phyloP scores from a whole-genome alignment of 305 asterid genomes.

The Ruellia speciosa region DNA sequence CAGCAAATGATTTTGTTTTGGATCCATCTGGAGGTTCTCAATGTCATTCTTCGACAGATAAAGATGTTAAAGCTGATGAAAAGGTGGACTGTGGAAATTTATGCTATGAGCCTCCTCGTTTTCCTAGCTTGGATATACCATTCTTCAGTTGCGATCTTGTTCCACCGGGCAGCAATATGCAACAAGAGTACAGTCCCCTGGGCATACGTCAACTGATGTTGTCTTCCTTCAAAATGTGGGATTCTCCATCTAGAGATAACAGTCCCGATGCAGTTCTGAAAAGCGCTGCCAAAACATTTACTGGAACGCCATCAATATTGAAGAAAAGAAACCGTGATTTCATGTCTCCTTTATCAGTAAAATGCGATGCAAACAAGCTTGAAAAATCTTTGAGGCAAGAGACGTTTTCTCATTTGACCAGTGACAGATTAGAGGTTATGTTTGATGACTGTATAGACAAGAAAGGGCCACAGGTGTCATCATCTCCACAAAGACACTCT shows the following conservation, averaged over 20 bases:
- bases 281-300: conserved; percentile 85
- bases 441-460: conserved; percentile 48
- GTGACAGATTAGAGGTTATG: conserved; percentile 59
- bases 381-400: conserved; percentile 42
- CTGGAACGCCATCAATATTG: conserved; percentile 81
- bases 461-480: conserved; percentile 19
- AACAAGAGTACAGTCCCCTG: conserved; percentile 93
- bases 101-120: conserved; percentile 95
- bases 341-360: conserved; percentile 86
- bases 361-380: conserved; percentile 70
- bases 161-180: conserved; percentile 66
- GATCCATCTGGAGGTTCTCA: conserved; percentile 35
- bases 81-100: conserved; percentile 57
- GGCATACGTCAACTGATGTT: conserved; percentile 93
- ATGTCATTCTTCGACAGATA: conserved; percentile 28
- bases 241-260: conserved; percentile 68
- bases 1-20: conserved; percentile 48
- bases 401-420: conserved; percentile 40
- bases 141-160: conserved; percentile 88
- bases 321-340: conserved; percentile 91
- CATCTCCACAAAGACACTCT: conserved; percentile 25
- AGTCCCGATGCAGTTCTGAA: conserved; percentile 81
- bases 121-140: conserved; percentile 90
- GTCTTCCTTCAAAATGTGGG: conserved; percentile 78
- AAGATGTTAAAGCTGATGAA: conserved; percentile 30